Evolutionary conservation across 169 alveolate genomes (phyloP).

Genomic region (Blepharisma undulans): DNA sequence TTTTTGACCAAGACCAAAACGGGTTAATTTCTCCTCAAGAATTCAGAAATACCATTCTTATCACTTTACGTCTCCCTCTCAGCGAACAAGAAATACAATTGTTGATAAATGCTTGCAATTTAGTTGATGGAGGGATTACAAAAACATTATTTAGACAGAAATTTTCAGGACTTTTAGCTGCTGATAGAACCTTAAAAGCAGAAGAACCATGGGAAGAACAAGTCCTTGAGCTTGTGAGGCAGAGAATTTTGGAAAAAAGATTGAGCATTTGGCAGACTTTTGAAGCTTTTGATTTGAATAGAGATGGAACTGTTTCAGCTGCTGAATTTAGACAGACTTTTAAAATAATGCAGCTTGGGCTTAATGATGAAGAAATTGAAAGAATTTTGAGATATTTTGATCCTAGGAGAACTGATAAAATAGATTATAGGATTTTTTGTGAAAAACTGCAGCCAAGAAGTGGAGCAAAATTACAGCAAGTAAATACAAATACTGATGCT

Average conservation of each 20-base stretch:
- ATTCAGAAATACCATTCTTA: constrained; percentile 21
- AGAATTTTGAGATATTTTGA: background rate
- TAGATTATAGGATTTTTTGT: constrained; percentile 20
- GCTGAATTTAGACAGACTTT: constrained; percentile 3
- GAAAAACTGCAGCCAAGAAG: constrained; percentile 7
- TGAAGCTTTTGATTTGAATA: constrained; percentile 10
- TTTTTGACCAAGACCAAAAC: constrained; percentile 63
- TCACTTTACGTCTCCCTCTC: constrained; percentile 20
- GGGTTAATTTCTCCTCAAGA: constrained; percentile 43
- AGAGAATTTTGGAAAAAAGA: background rate
- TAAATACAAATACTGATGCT: background rate
- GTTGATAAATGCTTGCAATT: constrained; percentile 5
- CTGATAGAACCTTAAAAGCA: background rate
- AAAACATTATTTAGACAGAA: constrained; percentile 13
- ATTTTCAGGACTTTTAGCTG: constrained; percentile 6
- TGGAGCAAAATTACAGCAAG: background rate
- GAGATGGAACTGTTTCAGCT: constrained; percentile 1
- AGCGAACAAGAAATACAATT: constrained; percentile 36
- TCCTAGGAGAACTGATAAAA: background rate
- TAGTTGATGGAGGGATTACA: constrained; percentile 29
- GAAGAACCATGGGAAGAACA: constrained; percentile 25
- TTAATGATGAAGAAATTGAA: background rate
- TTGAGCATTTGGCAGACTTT: background rate
- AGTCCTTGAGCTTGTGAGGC: background rate
- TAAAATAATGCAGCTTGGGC: constrained; percentile 25